phyloP scores from a whole-genome alignment of 495 filamentous ascomycete species.

The Penicillium goetzii region DNA sequence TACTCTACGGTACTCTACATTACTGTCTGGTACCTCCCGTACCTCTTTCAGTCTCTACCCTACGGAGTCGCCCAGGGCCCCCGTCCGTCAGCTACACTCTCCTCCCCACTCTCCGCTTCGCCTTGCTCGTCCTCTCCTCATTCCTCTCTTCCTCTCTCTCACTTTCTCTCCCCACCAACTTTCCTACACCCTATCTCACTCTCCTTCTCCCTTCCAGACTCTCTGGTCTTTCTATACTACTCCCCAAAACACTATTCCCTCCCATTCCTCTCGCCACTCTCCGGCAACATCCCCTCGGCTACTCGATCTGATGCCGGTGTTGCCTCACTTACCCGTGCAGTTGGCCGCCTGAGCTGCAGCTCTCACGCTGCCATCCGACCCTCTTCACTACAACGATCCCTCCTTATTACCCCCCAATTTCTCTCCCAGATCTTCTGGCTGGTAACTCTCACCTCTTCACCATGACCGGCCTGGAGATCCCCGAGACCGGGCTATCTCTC shows the following conservation, averaged over 20 bases:
- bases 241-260: constrained; percentile 12
- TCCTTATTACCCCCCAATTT: neutral
- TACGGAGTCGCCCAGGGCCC: constrained; percentile 16
- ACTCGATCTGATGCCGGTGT: constrained; percentile 47
- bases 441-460: constrained; percentile 16
- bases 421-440: constrained; percentile 16
- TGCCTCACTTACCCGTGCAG: constrained; percentile 43
- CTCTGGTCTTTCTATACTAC: constrained; percentile 14
- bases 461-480: constrained; percentile 48
- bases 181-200: constrained; percentile 14
- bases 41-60: neutral
- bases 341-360: constrained; percentile 53
- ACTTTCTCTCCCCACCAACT: constrained; percentile 19
- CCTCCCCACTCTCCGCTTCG: constrained; percentile 38
- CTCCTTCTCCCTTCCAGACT: constrained; percentile 19
- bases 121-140: constrained; percentile 26
- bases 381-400: constrained; percentile 33
- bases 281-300: constrained; percentile 22
- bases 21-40: neutral
- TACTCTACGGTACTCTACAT: neutral
- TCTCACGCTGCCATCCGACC: constrained; percentile 48
- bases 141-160: constrained; percentile 22
- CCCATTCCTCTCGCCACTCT: constrained; percentile 23
- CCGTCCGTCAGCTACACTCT: constrained; percentile 35
- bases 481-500: constrained; percentile 54